These are phyloP conservation scores for Boletus tomentosulus DNA, from an alignment of 768 basidiomycete genomes.

Conservation along the genomic window DNA sequence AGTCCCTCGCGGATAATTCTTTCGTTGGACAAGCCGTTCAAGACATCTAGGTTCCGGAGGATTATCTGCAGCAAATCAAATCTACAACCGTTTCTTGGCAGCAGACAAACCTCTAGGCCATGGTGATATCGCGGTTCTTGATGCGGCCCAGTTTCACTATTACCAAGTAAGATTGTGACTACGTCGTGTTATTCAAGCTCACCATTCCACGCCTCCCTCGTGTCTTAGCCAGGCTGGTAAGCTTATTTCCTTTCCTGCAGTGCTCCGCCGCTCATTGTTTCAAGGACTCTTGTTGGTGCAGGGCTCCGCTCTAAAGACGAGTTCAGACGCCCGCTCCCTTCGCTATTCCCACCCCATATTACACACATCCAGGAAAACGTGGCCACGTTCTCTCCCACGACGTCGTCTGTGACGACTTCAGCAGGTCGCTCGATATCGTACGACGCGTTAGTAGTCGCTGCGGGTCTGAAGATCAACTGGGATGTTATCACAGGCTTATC, in stretches of 20 bases:
- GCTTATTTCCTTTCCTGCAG: conserved; percentile 7
- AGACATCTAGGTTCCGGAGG: conserved; percentile 35
- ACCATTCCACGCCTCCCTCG: neutral
- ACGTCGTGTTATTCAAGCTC: neutral
- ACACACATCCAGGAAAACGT: conserved; percentile 69
- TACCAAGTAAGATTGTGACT: conserved; percentile 29
- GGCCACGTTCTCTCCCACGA: conserved; percentile 66
- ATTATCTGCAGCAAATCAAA: conserved; percentile 80
- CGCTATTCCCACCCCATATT: conserved; percentile 73
- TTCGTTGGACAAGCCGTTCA: neutral
- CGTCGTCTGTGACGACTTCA: conserved; percentile 68
- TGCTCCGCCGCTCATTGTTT: conserved; percentile 2
- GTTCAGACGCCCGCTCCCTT: conserved; percentile 59
- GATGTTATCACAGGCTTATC: conserved; percentile 67
- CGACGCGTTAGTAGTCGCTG: conserved; percentile 83
- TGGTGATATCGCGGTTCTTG: conserved; percentile 84
- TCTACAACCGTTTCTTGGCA: conserved; percentile 72
- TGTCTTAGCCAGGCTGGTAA: conserved; percentile 81
- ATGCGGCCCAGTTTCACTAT: conserved; percentile 76
- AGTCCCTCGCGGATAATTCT: conserved; percentile 14
- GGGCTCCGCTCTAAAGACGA: conserved; percentile 71
- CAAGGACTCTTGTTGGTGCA: conserved; percentile 89
- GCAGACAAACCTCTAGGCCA: conserved; percentile 62
- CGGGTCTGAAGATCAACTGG: conserved; percentile 87
- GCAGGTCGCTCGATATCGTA: conserved; percentile 72